Base-by-base conservation (phyloP, 805 yeast species). In the Starmerella bombi region DNA sequence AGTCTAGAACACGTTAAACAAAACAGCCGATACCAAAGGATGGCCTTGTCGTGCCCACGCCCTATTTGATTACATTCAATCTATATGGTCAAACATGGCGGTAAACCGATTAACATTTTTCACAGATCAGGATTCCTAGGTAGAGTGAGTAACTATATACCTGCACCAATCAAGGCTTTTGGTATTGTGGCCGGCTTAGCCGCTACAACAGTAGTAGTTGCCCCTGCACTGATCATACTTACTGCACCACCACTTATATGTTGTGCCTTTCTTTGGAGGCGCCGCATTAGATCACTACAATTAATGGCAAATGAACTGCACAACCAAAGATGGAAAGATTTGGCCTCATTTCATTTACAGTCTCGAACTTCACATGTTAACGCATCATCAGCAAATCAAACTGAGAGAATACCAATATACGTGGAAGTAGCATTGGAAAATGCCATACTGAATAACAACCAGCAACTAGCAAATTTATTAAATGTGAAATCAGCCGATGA, bases 301-400 rank as follows among this genome's bases (percentile, higher is more conserved):
- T 21, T 30, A 16, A 23, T 44, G 16, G 40, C 45, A 2, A 22
- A 30, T 10, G 32, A 44, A 23, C 20, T 44, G 34, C 48, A 47
- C 17, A 23, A 41, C 19, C 41, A 36, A 25, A 32, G 50, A 5
- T 47, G 50, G 50, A 32, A 37, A 29, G 46, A 44, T 16, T 27
- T 47, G 30, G 48, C 50, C 5, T 32, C 40, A 15, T 44, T 34
- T 30, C 50, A 47, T 34, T 25, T 47, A 19, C 39, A 42, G 34
- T 27, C 15, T 9, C 9, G 14, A 5, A 14, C 17, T 6, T 9
- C 31, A 5, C 31, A n/a, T 8, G 16, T n/a, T n/a, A 31, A 17
- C n/a, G 30, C 28, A n/a, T 25, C 43, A 10, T 21, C 31, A 5
- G n/a, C 34, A 9, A 20, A 10, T 8, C 15, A n/a, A 9, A 7